Percentiles rank a stretch among this genome's conserved stretches.
These are phyloP conservation scores for Chaetothyriales sp. DNA, from an alignment of 2,329 filamentous ascomycete genomes.

Conservation along the genomic window DNA sequence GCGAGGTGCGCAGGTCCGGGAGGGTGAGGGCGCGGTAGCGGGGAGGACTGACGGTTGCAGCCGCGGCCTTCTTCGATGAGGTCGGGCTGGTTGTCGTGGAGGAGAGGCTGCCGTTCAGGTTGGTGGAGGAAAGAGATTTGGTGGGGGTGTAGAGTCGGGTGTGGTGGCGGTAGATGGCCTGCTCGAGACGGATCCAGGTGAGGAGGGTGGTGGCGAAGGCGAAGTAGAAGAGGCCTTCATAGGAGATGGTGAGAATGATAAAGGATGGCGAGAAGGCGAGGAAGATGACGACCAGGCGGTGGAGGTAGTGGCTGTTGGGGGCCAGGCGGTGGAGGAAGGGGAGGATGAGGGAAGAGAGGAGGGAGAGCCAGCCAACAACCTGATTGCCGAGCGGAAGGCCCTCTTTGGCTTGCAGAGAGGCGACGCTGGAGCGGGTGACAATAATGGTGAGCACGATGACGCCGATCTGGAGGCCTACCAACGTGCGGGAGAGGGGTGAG, in stretches of 20 bases:
- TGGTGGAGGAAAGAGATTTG: conserved; percentile 6
- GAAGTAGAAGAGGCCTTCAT: conserved; percentile 91
- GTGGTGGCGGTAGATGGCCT: conserved; percentile 47
- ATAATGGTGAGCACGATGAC: conserved; percentile 66
- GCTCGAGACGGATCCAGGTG: conserved; percentile 84
- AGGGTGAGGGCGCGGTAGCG: conserved; percentile 55
- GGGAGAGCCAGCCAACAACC: conserved; percentile 64
- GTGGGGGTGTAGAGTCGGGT: conserved; percentile 12
- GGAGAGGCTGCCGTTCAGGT: conserved; percentile 14
- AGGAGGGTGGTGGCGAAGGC: conserved; percentile 70
- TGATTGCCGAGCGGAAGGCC: conserved; percentile 82
- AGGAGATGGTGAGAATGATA: conserved; percentile 91
- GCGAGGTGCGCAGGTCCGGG: conserved; percentile 69
- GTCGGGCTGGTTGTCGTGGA: conserved; percentile 7
- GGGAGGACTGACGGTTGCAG: conserved; percentile 16
- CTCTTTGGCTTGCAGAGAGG: conserved; percentile 67
- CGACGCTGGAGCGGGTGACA: conserved; percentile 72
- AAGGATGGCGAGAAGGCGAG: conserved; percentile 85
- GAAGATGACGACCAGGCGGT: conserved; percentile 77
- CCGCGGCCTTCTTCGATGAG: conserved; percentile 14
- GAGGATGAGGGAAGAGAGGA: conserved; percentile 64
- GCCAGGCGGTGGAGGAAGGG: conserved; percentile 69
- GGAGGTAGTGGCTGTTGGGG: conserved; percentile 75
- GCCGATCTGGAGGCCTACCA: conserved; percentile 42
- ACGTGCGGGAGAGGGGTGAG: conserved; percentile 24